phyloP scores from a whole-genome alignment of 106 monocot species.

The Ottelia alismoides region DNA sequence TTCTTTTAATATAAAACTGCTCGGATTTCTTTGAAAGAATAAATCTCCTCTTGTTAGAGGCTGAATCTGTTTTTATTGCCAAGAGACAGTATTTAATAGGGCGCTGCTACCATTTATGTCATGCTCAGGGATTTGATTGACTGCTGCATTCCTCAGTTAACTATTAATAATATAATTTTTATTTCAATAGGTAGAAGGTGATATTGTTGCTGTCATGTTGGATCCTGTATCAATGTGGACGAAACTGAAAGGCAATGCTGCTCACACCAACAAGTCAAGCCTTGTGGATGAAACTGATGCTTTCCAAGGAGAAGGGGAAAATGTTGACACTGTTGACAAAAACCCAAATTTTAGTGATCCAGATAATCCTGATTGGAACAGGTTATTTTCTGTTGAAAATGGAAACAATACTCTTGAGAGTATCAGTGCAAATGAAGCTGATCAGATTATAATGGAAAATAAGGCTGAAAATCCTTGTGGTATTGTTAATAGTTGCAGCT shows the following conservation, averaged over 20 bases:
- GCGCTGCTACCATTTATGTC: too few relatives aligned
- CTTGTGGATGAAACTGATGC: slow-evolving; percentile 9
- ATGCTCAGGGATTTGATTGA: too few relatives aligned
- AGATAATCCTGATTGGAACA: background rate
- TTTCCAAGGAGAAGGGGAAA: slow-evolving; percentile 14
- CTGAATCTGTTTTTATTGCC: too few relatives aligned
- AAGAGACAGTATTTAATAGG: too few relatives aligned
- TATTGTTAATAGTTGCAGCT: slow-evolving; percentile 3
- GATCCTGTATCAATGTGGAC: slow-evolving; percentile 67
- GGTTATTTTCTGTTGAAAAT: background rate
- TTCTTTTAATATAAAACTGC: too few relatives aligned
- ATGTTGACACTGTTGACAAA: slow-evolving; percentile 22
- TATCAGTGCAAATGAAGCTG: slow-evolving; percentile 5
- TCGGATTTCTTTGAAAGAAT: too few relatives aligned
- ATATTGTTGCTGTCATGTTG: slow-evolving; percentile 70
- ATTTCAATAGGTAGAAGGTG: slow-evolving; percentile 69
- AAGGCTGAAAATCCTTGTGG: background rate
- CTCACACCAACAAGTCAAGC: slow-evolving; percentile 7
- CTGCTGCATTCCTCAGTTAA: too few relatives aligned
- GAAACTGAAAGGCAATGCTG: slow-evolving; percentile 43
- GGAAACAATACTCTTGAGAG: background rate
- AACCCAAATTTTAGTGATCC: slow-evolving; percentile 4
- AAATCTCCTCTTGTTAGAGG: too few relatives aligned
- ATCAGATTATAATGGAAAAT: slow-evolving; percentile 4
- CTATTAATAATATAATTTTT: too few relatives aligned